These are phyloP conservation scores for Epichloe typhina DNA, from an alignment of 2,329 filamentous ascomycete genomes.

Conservation along the genomic window DNA sequence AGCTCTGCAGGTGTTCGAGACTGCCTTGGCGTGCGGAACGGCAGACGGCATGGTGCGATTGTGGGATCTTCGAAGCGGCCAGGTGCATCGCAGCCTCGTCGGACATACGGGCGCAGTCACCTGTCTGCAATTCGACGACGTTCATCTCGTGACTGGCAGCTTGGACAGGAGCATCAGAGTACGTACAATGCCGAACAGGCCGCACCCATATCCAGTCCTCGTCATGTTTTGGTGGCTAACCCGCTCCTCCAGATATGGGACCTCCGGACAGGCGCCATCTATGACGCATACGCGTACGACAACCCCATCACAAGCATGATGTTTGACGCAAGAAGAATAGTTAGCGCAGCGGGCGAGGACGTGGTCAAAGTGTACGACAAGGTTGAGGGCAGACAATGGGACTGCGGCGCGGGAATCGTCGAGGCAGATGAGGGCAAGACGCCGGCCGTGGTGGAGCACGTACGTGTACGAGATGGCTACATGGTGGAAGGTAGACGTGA, in stretches of 20 bases:
- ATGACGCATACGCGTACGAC: conserved; percentile 93
- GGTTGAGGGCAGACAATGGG: conserved; percentile 89
- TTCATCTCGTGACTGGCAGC: conserved; percentile 88
- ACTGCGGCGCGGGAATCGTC: conserved; percentile 73
- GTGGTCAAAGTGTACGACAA: conserved; percentile 99
- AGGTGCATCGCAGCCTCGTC: conserved; percentile 91
- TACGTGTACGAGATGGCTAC: conserved; percentile 88
- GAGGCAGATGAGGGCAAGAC: conserved; percentile 53
- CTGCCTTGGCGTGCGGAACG: conserved; percentile 87
- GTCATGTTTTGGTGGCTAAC: conserved; percentile 10
- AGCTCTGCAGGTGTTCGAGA: conserved; percentile 88
- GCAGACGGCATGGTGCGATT: conserved; percentile 94
- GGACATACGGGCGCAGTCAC: conserved; percentile 93
- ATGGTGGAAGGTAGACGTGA: conserved; percentile 80
- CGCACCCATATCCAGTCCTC: not conserved
- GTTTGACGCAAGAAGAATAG: conserved; percentile 85
- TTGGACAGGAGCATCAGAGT: conserved; percentile 87
- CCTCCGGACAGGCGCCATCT: conserved; percentile 86
- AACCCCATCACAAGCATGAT: conserved; percentile 89
- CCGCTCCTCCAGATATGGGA: conserved; percentile 75
- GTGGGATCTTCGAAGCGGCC: conserved; percentile 92
- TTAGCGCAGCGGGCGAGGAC: conserved; percentile 77
- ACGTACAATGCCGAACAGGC: conserved; percentile 27
- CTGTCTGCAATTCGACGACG: conserved; percentile 88
- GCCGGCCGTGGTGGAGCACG: conserved; percentile 63